Evolutionary conservation across 257 asterid species (phyloP), one percentile per base, ranked within the genome.

Genomic region (Forsythia viridissima): DNA sequence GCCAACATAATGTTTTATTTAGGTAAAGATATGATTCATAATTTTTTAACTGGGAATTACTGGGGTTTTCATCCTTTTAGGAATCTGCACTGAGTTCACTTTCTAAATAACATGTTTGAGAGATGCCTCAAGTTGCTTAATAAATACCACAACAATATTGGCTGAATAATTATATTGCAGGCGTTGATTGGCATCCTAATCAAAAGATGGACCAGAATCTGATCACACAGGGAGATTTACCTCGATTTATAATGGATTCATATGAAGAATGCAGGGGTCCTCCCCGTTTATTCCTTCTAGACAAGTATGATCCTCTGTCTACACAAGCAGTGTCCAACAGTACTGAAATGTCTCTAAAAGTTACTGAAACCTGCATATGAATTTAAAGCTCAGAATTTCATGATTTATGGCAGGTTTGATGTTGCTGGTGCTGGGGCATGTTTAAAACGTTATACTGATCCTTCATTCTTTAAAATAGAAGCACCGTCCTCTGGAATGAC

Each of bases 351-450:
- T 10, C 9, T 30, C 39, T 30, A 11, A 30, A 30, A 63, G 7
- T 63, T 63, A 10, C 40, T 24, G 38, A 9, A 63, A 63, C 70
- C 40, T 5, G 40, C 40, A 63, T 21, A 63, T 63, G 18, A 57
- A 63, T 30, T 24, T 10, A 63, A 20, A 24, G 12, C 36, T 21
- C 39, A 10, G 69, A 51, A 69, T 75, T 52, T 71, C 70, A 61
- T 74, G 63, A 42, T 79, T 57, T 48, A 59, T 77, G 24, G 30
- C 77, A 96, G 99, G 93, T 96, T 93, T 84, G 99, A 96, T 85
- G 92, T 91, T 74, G 99, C 95, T 74, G 99, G 99, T 74, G 97
- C 96, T 85, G 99, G 99, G 82, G 95, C 98, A 77, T 93, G 97
- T 84, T 89, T 92, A 71, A 93, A 92, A 85, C 99, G 98, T 51